phyloP scores from a whole-genome alignment of 108 stramenopile genomes.

The Conticribra guillardii region DNA sequence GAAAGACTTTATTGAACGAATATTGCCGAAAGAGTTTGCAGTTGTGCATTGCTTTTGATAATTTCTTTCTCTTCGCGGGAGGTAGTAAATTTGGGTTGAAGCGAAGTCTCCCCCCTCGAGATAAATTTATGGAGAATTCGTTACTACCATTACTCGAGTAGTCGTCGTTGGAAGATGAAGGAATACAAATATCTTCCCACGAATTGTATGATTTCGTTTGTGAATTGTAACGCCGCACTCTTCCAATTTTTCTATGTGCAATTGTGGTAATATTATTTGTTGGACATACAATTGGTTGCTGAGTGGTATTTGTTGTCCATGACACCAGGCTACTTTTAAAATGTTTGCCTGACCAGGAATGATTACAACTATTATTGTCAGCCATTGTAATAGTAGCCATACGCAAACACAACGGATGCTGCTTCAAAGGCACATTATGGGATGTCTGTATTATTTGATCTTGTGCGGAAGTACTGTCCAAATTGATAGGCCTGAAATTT shows the following conservation, averaged over 20 bases:
- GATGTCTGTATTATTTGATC: too few relatives aligned
- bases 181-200: not conserved
- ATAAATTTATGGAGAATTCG: constrained; percentile 4
- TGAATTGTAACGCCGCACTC: not conserved
- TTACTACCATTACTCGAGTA: not conserved
- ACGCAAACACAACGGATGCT: too few relatives aligned
- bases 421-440: too few relatives aligned
- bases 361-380: too few relatives aligned
- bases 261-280: too few relatives aligned
- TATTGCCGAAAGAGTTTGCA: constrained; percentile 45
- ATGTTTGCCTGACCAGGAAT: too few relatives aligned
- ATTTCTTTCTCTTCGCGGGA: not conserved
- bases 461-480: too few relatives aligned
- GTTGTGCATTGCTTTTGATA: constrained; percentile 31
- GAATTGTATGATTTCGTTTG: not conserved
- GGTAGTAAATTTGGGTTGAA: constrained; percentile 26
- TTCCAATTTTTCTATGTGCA: not conserved
- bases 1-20: constrained; percentile 5
- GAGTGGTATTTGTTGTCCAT: too few relatives aligned
- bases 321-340: too few relatives aligned
- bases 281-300: too few relatives aligned
- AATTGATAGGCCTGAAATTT: too few relatives aligned
- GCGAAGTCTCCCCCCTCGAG: constrained; percentile 34
- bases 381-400: too few relatives aligned
- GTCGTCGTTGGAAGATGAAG: not conserved